Evolutionary conservation across 257 asterid genomes (phyloP).

Genomic region (Nemophila menziesii): DNA sequence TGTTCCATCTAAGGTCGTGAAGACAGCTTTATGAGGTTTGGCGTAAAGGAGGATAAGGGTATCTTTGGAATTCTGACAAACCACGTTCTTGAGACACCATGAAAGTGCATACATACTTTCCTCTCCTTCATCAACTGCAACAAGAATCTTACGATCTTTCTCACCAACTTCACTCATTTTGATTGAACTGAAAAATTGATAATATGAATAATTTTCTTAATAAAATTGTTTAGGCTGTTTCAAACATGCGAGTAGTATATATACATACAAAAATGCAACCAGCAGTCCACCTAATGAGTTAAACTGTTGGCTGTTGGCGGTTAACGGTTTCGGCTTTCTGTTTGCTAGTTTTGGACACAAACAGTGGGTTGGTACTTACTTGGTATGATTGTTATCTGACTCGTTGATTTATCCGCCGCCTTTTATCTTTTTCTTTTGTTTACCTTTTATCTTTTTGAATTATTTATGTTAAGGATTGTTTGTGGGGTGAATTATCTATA

Average conservation of each 20-base stretch:
- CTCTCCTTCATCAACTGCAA: constrained; percentile 62
- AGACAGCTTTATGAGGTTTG: constrained; percentile 27
- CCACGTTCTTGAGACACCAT: constrained; percentile 50
- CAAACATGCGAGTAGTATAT: background rate
- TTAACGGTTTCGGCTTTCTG: constrained; percentile 5
- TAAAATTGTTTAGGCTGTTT: too few species aligned
- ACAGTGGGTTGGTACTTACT: constrained; percentile 19
- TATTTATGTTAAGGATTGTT: too few species aligned
- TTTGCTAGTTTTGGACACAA: constrained; percentile 15
- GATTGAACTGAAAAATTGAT: background rate
- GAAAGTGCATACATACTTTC: constrained; percentile 59
- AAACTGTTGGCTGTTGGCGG: constrained; percentile 28
- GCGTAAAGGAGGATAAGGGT: constrained; percentile 45
- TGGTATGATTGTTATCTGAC: too few species aligned
- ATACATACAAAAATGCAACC: background rate
- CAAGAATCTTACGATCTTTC: constrained; percentile 38
- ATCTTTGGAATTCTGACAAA: constrained; percentile 26
- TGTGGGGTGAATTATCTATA: too few species aligned
- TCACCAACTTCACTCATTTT: constrained; percentile 19
- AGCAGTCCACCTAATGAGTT: background rate
- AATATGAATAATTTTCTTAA: too few species aligned
- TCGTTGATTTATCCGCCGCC: too few species aligned
- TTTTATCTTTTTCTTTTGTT: too few species aligned
- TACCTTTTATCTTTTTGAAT: too few species aligned
- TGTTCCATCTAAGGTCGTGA: constrained; percentile 40